A percentile compares a stretch with the other conserved stretches of the same genome.
Conservation (phyloP, 495 filamentous ascomycete genomes). For the Margaritispora aquatica region DNA sequence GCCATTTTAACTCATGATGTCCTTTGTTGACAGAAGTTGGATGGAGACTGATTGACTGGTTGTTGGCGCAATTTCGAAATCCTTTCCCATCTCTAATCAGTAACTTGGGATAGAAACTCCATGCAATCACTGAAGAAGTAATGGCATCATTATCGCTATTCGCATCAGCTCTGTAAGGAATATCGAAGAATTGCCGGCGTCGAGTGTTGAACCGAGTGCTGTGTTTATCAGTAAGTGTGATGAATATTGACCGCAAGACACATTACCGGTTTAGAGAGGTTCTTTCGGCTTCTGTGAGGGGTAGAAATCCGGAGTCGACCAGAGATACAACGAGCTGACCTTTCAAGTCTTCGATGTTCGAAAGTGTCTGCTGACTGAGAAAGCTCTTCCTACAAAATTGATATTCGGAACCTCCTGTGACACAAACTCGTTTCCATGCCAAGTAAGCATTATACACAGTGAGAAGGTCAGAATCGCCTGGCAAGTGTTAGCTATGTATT, state of each 20-base stretch:
- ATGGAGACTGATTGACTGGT: slow-evolving; percentile 77
- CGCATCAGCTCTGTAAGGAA: slow-evolving; percentile 64
- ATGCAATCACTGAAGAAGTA: slow-evolving; percentile 73
- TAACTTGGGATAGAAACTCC: slow-evolving; percentile 93
- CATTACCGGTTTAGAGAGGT: slow-evolving; percentile 50
- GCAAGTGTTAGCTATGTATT: not conserved
- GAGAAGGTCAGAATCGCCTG: slow-evolving; percentile 82
- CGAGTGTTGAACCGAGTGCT: slow-evolving; percentile 35
- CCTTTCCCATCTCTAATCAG: slow-evolving; percentile 81
- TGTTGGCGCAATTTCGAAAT: slow-evolving; percentile 85
- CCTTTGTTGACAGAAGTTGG: slow-evolving; percentile 82
- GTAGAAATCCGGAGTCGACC: slow-evolving; percentile 74
- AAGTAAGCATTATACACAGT: slow-evolving; percentile 91
- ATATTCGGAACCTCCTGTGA: slow-evolving; percentile 53
- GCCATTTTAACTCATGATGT: slow-evolving; percentile 59
- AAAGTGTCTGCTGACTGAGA: slow-evolving; percentile 72
- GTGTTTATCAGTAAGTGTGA: not conserved
- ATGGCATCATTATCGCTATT: slow-evolving; percentile 75
- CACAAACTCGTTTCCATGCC: slow-evolving; percentile 75
- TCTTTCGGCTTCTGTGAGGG: slow-evolving; percentile 63
- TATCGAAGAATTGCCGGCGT: slow-evolving; percentile 66
- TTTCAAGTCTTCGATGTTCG: slow-evolving; percentile 91
- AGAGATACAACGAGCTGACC: slow-evolving; percentile 78
- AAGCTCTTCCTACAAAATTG: slow-evolving; percentile 92
- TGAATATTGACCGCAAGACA: slow-evolving; percentile 11